Conservation (phyloP, 1,139 yeast species). For the Candida tropicalis region DNA sequence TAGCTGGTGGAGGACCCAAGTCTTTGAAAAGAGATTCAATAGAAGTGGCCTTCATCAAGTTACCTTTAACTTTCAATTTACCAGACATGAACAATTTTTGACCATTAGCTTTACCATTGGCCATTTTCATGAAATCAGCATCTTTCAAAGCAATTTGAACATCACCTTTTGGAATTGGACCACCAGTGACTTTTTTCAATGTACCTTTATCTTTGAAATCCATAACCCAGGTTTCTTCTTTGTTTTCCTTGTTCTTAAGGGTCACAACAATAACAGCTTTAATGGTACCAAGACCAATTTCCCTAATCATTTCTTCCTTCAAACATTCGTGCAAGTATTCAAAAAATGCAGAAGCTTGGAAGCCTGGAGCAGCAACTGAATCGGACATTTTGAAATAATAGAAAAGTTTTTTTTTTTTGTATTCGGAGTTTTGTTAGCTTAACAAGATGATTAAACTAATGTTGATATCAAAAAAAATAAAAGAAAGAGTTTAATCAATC, state of each 20-base stretch:
- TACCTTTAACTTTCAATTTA: slow-evolving; percentile 81
- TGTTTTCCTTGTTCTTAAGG: slow-evolving; percentile 66
- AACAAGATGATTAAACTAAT: background rate
- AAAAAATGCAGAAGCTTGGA: slow-evolving; percentile 49
- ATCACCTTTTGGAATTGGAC: slow-evolving; percentile 59
- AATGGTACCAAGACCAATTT: slow-evolving; percentile 51
- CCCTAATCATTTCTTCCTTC: slow-evolving; percentile 37
- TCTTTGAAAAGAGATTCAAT: slow-evolving; percentile 73
- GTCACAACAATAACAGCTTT: slow-evolving; percentile 68
- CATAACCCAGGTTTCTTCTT: slow-evolving; percentile 66
- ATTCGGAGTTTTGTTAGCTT: background rate
- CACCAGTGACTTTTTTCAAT: slow-evolving; percentile 47
- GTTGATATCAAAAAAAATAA: background rate
- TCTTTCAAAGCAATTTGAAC: slow-evolving; percentile 67
- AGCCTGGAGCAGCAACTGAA: slow-evolving; percentile 46
- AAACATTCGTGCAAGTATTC: slow-evolving; percentile 43
- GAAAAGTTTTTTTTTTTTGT: background rate
- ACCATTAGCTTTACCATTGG: slow-evolving; percentile 77
- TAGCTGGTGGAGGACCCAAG: slow-evolving; percentile 44
- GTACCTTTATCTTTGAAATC: slow-evolving; percentile 69
- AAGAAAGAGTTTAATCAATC: background rate
- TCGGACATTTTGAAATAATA: background rate
- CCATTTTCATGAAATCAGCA: slow-evolving; percentile 64
- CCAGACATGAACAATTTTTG: slow-evolving; percentile 84
- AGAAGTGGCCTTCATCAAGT: slow-evolving; percentile 84